phyloP scores from a whole-genome alignment of 2,329 filamentous ascomycete genomes.

The Cladophialophora bantiana region DNA sequence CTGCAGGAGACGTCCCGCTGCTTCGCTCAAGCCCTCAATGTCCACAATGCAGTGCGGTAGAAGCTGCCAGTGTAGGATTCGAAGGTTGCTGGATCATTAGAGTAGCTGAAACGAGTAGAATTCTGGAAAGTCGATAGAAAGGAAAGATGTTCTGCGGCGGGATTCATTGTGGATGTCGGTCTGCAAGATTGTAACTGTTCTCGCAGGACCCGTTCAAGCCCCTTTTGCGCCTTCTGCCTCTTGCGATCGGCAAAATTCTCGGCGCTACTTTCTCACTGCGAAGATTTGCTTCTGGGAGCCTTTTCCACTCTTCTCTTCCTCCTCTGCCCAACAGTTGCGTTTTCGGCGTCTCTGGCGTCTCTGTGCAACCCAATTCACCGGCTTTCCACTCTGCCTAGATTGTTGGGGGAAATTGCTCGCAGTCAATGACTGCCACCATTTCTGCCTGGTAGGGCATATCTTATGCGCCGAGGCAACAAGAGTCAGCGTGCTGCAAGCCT shows the following conservation, averaged over 20 bases:
- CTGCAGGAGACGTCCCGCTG: neutral
- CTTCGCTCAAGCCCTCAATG: neutral
- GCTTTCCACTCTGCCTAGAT: neutral
- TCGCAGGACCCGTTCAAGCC: neutral
- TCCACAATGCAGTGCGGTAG: neutral
- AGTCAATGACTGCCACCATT: neutral
- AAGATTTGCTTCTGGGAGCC: neutral
- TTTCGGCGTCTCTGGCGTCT: neutral
- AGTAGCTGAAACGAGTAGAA: conserved; percentile 9
- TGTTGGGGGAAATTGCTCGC: neutral
- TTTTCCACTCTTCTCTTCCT: neutral
- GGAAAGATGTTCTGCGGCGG: neutral
- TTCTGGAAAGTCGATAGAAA: conserved; percentile 8
- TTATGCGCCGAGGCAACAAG: neutral
- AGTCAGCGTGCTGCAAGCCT: neutral
- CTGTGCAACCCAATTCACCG: neutral
- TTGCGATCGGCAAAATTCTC: conserved; percentile 28
- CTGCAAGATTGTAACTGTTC: neutral
- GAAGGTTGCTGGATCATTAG: neutral
- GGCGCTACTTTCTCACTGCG: conserved; percentile 8
- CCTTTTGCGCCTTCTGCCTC: neutral
- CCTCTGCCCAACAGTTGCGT: neutral
- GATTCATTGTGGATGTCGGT: conserved; percentile 15
- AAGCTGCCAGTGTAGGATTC: conserved; percentile 1
- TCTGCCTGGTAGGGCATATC: neutral